Percentiles rank a stretch among this genome's conserved stretches.
Conservation (phyloP, 2,329 filamentous ascomycete genomes). For the Nothophoma quercina region DNA sequence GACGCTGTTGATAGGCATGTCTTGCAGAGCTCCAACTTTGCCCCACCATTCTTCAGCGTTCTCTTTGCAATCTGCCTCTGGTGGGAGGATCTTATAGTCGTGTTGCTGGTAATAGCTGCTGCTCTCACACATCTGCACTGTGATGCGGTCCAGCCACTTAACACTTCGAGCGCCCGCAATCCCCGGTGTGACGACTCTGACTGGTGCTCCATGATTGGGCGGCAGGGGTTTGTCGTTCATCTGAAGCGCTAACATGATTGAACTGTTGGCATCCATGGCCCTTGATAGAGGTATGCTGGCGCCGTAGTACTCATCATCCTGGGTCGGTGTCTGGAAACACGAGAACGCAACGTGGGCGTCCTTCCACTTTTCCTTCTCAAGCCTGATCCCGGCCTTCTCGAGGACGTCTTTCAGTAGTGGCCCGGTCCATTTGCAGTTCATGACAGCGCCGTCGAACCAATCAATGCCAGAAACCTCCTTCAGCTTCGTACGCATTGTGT, state of each 20-base stretch:
- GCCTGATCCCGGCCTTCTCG: conserved; percentile 52
- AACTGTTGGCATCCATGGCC: conserved; percentile 26
- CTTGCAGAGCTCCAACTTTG: conserved; percentile 58
- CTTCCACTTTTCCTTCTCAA: conserved; percentile 38
- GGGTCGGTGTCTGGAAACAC: conserved; percentile 59
- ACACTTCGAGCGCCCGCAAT: conserved; percentile 63
- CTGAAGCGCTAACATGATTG: conserved; percentile 43
- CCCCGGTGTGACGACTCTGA: conserved; percentile 61
- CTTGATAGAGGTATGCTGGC: conserved; percentile 57
- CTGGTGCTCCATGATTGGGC: conserved; percentile 60
- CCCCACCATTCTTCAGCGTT: conserved; percentile 63
- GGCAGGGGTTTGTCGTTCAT: conserved; percentile 60
- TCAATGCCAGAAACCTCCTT: conserved; percentile 68
- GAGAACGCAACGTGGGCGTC: conserved; percentile 64
- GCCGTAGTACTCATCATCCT: conserved; percentile 68
- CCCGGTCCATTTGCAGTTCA: conserved; percentile 65
- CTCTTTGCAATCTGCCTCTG: conserved; percentile 57
- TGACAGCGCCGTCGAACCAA: conserved; percentile 67
- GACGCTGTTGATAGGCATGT: conserved; percentile 65
- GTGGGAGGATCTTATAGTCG: conserved; percentile 67
- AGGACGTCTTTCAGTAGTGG: conserved; percentile 63
- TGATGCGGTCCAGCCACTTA: conserved; percentile 65
- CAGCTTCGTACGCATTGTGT: conserved; percentile 66
- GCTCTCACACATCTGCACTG: conserved; percentile 59
- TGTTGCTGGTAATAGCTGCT: conserved; percentile 64